Evolutionary conservation across 805 yeast species (phyloP), one percentile per base, ranked within the genome.

Genomic region (Candida ficus): DNA sequence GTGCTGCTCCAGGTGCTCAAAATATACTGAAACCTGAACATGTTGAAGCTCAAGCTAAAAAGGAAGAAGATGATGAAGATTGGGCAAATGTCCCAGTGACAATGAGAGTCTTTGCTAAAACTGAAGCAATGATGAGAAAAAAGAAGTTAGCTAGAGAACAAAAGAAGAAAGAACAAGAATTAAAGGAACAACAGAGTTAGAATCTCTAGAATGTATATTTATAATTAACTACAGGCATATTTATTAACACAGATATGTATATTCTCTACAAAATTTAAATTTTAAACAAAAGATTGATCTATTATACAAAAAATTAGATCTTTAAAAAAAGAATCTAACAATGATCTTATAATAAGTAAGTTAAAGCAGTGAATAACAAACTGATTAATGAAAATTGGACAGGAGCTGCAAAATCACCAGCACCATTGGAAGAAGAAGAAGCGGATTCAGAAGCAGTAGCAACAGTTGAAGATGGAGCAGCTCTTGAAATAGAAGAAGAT

Each of bases 101-200:
- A 18, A 78, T 91, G 50, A 72, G 76, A 44, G 96, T 78, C 5
- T 91, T 90, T 67, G 88, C 95, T 1, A 83, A 83, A 50, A 77
- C 88, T 38, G 97, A 90, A 61, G 78, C 78, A 47, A 40, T 43
- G 44, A 53, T 46, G 42, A 46, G 38, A 31, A 17, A 25, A 22
- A 34, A 45, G 43, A 48, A 32, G 17, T 54, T 63, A 35, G 66
- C 63, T 41, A 25, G 34, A 19, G 41, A 33, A 48, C 38, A 18
- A 44, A 38, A 4, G 29, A 8, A 19, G 18, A 20, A 18, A 23
- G 6, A 9, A 20, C 14, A 29, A 13, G 7, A 2, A 13, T 12
- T 26, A 9, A 26, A 26, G 28, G n/a, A 4, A 7, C 7, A 25
- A 11, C n/a, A n/a, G n/a, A n/a, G n/a, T n/a, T n/a, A n/a, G n/a